Percentiles rank a stretch among this genome's conserved stretches.
phyloP scores from a whole-genome alignment of 2,329 filamentous ascomycete genomes.

The Domatiomyces globalis region DNA sequence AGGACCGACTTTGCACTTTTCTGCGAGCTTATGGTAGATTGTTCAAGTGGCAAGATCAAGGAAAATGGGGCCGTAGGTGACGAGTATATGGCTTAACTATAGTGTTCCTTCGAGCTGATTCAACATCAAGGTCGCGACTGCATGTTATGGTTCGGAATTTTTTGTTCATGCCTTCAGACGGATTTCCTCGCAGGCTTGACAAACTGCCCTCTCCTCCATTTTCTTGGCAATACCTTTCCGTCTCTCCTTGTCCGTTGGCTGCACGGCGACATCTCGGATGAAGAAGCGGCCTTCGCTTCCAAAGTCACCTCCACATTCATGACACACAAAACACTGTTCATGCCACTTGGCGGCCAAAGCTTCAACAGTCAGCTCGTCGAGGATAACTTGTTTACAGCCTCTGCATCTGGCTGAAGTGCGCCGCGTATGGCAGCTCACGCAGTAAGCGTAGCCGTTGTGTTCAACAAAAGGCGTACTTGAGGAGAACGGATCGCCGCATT shows the following conservation, averaged over 20 bases:
- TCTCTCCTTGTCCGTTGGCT: conserved; percentile 31
- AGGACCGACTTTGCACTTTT: too few species aligned
- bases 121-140: too few species aligned
- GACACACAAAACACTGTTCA: conserved; percentile 74
- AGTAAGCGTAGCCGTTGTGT: conserved; percentile 97
- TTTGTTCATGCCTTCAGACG: conserved; percentile 41
- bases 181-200: conserved; percentile 47
- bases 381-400: conserved; percentile 69
- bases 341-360: conserved; percentile 92
- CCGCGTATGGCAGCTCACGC: conserved; percentile 80
- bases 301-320: conserved; percentile 48
- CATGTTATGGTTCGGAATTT: too few species aligned
- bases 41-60: too few species aligned
- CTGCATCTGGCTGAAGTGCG: conserved; percentile 80
- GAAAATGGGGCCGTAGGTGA: too few species aligned
- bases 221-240: conserved; percentile 28
- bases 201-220: conserved; percentile 44
- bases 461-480: conserved; percentile 70
- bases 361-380: conserved; percentile 78
- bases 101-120: too few species aligned
- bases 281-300: conserved; percentile 49
- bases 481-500: conserved; percentile 75
- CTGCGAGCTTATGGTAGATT: too few species aligned
- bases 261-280: conserved; percentile 40
- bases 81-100: too few species aligned